phyloP scores from a whole-genome alignment of 1,284 basidiomycete species.

The Sanghuangporus baumii region DNA sequence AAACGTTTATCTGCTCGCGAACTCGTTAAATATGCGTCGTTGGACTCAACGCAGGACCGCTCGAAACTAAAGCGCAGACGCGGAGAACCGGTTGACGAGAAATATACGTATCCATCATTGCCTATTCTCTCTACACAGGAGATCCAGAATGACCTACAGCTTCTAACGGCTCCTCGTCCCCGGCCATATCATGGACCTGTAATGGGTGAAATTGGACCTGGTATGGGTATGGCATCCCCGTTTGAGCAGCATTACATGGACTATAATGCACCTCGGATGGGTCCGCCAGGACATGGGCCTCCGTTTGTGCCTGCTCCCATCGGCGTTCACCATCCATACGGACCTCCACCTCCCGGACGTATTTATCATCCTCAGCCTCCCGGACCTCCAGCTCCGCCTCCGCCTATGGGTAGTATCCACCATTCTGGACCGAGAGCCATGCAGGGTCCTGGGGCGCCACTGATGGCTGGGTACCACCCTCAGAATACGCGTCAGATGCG shows the following conservation, averaged over 20 bases:
- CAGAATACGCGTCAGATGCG: slow-evolving; percentile 11
- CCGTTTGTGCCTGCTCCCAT: slow-evolving; percentile 4
- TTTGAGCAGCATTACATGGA: slow-evolving; percentile 16
- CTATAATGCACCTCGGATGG: slow-evolving; percentile 8
- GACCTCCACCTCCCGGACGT: slow-evolving; percentile 11
- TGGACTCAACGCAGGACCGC: slow-evolving; percentile 18
- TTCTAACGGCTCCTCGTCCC: neutral
- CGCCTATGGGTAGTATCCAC: slow-evolving; percentile 15
- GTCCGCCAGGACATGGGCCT: slow-evolving; percentile 8
- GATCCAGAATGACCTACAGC: slow-evolving; percentile 19
- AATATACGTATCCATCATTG: slow-evolving; percentile 15
- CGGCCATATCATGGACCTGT: slow-evolving; percentile 8
- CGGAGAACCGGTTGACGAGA: slow-evolving; percentile 9
- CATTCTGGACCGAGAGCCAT: slow-evolving; percentile 8
- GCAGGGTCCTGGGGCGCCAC: slow-evolving; percentile 13
- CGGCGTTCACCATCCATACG: slow-evolving; percentile 2
- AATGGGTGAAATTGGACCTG: slow-evolving; percentile 11
- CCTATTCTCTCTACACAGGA: slow-evolving; percentile 14
- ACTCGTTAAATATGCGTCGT: slow-evolving; percentile 29
- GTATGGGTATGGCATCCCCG: slow-evolving; percentile 7
- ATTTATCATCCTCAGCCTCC: slow-evolving; percentile 11
- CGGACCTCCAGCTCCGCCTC: slow-evolving; percentile 5
- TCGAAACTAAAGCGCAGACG: slow-evolving; percentile 15
- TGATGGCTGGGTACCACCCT: slow-evolving; percentile 1
- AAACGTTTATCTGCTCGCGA: slow-evolving; percentile 28